Base-by-base conservation (phyloP, 768 basidiomycete genomes). In the Termitomyces sp. region DNA sequence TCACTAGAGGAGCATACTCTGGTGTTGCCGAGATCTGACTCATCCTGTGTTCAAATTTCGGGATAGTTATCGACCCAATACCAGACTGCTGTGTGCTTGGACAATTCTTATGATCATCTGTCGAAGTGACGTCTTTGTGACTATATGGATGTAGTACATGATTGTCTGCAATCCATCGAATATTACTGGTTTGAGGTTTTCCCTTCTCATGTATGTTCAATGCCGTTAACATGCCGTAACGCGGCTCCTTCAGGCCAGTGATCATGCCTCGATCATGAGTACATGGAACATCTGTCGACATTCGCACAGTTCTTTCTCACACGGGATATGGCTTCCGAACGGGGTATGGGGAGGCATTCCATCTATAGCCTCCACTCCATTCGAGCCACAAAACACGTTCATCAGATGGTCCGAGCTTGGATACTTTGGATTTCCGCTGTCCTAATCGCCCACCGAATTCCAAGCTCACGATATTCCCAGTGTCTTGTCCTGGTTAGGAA, bases 11-110 rank as follows among this genome's bases (percentile, higher is more conserved):
- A 14, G 65, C 68, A 12, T 75, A 72, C 52, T 66, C 64, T 37
- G 72, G 70, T 34, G 70, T 66, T 35, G 63, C 73, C 17, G 73
- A 74, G 53, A 58, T 74, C 51, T 74, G 55, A 70, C 49, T 19
- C 23, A 8, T 14, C 8, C 1, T 35, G 14, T 35, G 35, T 49
- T 23, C 32, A 4, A 27, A 43, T n/a, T n/a, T n/a, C n/a, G n/a
- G n/a, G n/a, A 43, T 43, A 11, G 9, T 23, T 12, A 32, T 11
- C 8, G 23, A 25, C 21, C 25, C 5, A 49, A 21, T 21, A 5
- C 19, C 34, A 35, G 47, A 48, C 41, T 21, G 19, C 19, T 44
- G 25, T 47, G 11, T 49, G 23, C 34, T 49, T 5, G 2, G 7
- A 34, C 10, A 23, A 12, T 8, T 10, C 34, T 6, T 37, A 11